Base-by-base conservation (phyloP, 805 yeast species). In the Geotrichum ghanense region DNA sequence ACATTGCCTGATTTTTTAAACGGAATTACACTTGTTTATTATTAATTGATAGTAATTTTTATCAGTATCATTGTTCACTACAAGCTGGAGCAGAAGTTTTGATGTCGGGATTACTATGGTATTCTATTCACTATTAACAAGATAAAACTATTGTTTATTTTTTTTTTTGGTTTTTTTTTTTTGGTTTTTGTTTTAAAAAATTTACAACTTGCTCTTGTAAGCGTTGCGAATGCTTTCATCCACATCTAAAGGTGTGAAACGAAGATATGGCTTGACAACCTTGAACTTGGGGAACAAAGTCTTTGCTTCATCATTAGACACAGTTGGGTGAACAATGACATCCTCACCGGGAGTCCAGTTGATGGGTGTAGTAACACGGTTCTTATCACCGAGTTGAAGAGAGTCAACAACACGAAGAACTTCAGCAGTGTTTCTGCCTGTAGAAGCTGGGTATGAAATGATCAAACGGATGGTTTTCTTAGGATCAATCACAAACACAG, bases 351-450 rank as follows among this genome's bases (percentile, higher is more conserved):
- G 81, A 49, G 75, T 76, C 96, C 96, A 87, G 78, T 88, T 81
- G 65, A 89, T 83, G 55, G 95, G 95, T 48, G 97, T 89, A 54
- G 89, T 90, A 59, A 88, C 77, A 63, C 94, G 85, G 72, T 82
- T 73, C 67, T 79, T 78, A 70, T 88, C 97, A 57, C 87, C 85
- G 53, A 79, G 71, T 73, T 88, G 96, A 63, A 88, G 74, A 49
- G 95, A 83, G 70, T 88, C 97, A 56, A 88, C 69, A 48, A 84
- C 95, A 72, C 97, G 81, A 63, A 88, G 74, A 45, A 88, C 94
- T 73, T 88, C 97, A 48, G 88, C 81, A 51, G 95, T 79, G 81
- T 89, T 88, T 76, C 97, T 83, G 64, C 97, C 97, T 52, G 85
- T 81, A 43, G 95, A 83, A 54, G 96, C 94, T 48, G 97, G 97